These are phyloP conservation scores for Neurospora hispaniola DNA, from an alignment of 495 filamentous ascomycete genomes.

Conservation along the genomic window DNA sequence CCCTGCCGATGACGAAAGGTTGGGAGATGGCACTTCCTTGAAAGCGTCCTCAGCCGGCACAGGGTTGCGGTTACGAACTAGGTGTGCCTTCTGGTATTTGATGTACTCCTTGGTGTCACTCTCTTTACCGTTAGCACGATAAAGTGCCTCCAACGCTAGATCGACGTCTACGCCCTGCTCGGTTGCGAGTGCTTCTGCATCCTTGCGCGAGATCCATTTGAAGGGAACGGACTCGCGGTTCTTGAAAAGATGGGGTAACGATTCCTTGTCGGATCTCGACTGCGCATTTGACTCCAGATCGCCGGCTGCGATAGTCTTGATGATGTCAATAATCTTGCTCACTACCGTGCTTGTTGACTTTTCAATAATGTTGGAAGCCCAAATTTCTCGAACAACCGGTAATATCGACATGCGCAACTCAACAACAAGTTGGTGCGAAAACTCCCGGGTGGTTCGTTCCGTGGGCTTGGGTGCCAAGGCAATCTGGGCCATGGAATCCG, in stretches of 20 bases:
- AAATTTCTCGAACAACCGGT: constrained; percentile 67
- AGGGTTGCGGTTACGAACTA: constrained; percentile 42
- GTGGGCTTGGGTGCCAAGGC: constrained; percentile 45
- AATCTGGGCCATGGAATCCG: constrained; percentile 58
- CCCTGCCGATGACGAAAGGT: background rate
- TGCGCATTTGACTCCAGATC: constrained; percentile 62
- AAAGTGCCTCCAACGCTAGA: constrained; percentile 68
- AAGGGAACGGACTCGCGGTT: constrained; percentile 14
- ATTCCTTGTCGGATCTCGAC: constrained; percentile 32
- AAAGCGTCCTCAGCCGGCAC: constrained; percentile 52
- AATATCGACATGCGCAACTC: constrained; percentile 76
- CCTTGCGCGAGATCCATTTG: constrained; percentile 27
- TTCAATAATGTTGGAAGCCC: constrained; percentile 72
- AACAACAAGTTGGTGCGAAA: constrained; percentile 69
- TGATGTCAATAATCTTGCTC: constrained; percentile 71
- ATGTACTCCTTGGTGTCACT: constrained; percentile 64
- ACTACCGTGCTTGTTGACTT: constrained; percentile 64
- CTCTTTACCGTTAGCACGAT: constrained; percentile 61
- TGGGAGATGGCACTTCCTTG: constrained; percentile 8
- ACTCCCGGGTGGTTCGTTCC: constrained; percentile 46
- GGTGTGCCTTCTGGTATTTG: constrained; percentile 36
- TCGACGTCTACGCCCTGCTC: constrained; percentile 40
- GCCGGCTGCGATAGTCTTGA: constrained; percentile 67
- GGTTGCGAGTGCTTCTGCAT: constrained; percentile 20
- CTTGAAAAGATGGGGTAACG: constrained; percentile 16